A percentile compares a stretch with the other conserved stretches of the same genome.
Conservation (phyloP, 345 rosid species). For the Bruguiera sexangula region DNA sequence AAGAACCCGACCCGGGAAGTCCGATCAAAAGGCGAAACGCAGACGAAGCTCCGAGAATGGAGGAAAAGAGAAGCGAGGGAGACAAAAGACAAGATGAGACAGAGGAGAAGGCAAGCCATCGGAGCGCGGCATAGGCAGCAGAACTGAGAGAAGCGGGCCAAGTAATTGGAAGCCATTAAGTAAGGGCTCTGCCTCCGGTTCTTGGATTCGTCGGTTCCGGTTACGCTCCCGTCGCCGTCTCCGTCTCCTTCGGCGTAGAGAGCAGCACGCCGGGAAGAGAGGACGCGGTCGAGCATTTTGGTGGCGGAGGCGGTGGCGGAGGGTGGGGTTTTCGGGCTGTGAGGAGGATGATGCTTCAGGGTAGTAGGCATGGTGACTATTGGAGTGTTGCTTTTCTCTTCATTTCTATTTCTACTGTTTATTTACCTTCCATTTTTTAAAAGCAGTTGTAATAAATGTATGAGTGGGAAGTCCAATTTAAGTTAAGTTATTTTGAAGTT, state of each 20-base stretch:
- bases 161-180: constrained; percentile 21
- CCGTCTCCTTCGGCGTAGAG: constrained; percentile 10
- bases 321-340: constrained; percentile 13
- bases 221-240: neutral
- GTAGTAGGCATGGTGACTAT: constrained; percentile 2
- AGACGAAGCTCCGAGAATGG: constrained; percentile 51
- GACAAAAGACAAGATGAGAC: constrained; percentile 11
- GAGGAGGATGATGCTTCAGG: constrained; percentile 5
- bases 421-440: too few species aligned
- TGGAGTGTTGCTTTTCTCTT: too few species aligned
- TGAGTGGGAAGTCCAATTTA: too few species aligned
- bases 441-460: too few species aligned
- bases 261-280: constrained; percentile 23
- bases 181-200: constrained; percentile 24
- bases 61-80: constrained; percentile 15
- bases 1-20: constrained; percentile 63
- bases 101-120: constrained; percentile 11
- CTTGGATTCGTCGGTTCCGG: constrained; percentile 29
- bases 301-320: constrained; percentile 3
- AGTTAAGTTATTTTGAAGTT: too few species aligned
- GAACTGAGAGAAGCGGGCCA: constrained; percentile 22
- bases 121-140: constrained; percentile 17
- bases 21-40: constrained; percentile 63
- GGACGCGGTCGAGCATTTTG: constrained; percentile 31
- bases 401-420: too few species aligned